Percentiles rank a stretch among this genome's conserved stretches.
Conservation (phyloP, 1,139 yeast genomes). For the Pichia sp. region DNA sequence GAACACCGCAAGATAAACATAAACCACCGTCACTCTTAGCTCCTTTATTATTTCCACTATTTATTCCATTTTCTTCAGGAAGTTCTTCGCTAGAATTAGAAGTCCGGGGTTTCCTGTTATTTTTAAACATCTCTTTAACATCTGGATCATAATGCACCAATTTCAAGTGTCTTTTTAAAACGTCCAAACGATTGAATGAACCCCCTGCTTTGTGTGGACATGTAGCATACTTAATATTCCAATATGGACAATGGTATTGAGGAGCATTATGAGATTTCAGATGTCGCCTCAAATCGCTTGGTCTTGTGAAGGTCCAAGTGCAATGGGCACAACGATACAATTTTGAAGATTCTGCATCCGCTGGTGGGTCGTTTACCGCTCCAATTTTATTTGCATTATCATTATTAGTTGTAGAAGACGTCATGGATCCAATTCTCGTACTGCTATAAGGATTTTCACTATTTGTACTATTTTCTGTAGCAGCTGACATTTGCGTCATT, state of each 20-base stretch:
- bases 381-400: not conserved
- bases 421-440: not conserved
- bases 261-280: constrained; percentile 57
- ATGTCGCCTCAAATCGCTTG: constrained; percentile 61
- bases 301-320: constrained; percentile 60
- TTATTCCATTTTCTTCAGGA: too few species aligned
- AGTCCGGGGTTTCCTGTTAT: constrained; percentile 5
- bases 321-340: constrained; percentile 53
- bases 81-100: too few species aligned
- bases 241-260: constrained; percentile 61
- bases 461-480: not conserved
- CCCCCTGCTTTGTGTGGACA: constrained; percentile 66
- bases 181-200: constrained; percentile 61
- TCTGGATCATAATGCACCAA: constrained; percentile 58
- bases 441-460: not conserved
- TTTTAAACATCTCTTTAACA: constrained; percentile 3
- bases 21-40: constrained; percentile 19
- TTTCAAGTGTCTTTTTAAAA: constrained; percentile 57
- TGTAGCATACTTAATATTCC: constrained; percentile 50
- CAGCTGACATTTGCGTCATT: constrained; percentile 3
- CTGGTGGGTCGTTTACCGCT: constrained; percentile 12
- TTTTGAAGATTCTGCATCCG: constrained; percentile 20
- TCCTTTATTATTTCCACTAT: constrained; percentile 20
- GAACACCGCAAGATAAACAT: constrained; percentile 21
- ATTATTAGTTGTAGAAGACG: not conserved